A percentile compares a stretch with the other conserved stretches of the same genome.
These are phyloP conservation scores for Aspergillus haitiensis DNA, from an alignment of 495 filamentous ascomycete species.

Conservation along the genomic window DNA sequence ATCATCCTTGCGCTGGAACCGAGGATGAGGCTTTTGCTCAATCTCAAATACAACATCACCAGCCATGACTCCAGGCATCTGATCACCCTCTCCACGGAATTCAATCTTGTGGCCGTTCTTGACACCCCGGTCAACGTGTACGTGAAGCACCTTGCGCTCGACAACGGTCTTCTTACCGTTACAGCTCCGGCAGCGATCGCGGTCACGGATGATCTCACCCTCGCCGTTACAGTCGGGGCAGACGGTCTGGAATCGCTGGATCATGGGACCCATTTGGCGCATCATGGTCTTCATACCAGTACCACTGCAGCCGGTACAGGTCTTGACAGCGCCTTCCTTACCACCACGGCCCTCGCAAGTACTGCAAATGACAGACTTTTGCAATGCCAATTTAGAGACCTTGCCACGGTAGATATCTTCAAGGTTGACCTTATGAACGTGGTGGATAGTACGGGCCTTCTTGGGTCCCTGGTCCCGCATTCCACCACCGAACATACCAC, in stretches of 20 bases:
- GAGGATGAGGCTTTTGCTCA: constrained; percentile 92
- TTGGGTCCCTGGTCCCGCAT: constrained; percentile 82
- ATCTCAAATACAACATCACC: constrained; percentile 98
- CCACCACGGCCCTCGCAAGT: constrained; percentile 95
- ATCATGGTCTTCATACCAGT: constrained; percentile 99
- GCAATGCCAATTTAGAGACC: constrained; percentile 92
- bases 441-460: constrained; percentile 94
- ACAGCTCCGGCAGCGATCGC: constrained; percentile 94
- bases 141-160: constrained; percentile 96
- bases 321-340: constrained; percentile 94
- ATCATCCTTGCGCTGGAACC: constrained; percentile 95
- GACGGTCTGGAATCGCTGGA: constrained; percentile 98
- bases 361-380: constrained; percentile 95
- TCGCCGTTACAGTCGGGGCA: constrained; percentile 98
- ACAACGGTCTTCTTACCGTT: constrained; percentile 95
- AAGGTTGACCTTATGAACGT: constrained; percentile 95
- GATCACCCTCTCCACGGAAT: constrained; percentile 95
- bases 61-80: constrained; percentile 86
- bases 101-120: constrained; percentile 92
- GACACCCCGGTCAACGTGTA: constrained; percentile 95
- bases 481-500: constrained; percentile 82
- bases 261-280: constrained; percentile 99
- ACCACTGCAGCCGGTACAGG: constrained; percentile 86
- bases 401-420: constrained; percentile 99
- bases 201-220: constrained; percentile 92